Conservation (phyloP, 208 protist species). For the Wallacemonas sp. region DNA sequence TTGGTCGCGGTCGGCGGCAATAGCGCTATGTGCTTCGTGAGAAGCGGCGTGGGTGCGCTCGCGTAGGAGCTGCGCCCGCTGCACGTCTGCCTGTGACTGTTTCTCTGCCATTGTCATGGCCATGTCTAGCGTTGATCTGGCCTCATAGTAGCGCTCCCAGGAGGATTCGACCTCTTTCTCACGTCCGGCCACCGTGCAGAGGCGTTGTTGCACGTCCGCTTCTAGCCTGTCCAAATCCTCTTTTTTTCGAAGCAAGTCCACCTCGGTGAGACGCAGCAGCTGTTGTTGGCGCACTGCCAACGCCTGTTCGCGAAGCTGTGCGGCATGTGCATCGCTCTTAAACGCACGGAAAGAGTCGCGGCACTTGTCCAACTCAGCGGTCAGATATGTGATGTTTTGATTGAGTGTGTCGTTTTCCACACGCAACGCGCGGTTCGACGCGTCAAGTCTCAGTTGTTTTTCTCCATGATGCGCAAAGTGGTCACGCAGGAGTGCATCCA, state of each 20-base stretch:
- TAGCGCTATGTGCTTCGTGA: neutral
- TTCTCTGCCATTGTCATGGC: slow-evolving; percentile 22
- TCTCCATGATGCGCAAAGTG: slow-evolving; percentile 34
- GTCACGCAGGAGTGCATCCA: slow-evolving; percentile 34
- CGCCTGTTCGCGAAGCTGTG: slow-evolving; percentile 17
- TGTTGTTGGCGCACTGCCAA: slow-evolving; percentile 16
- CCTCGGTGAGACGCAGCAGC: slow-evolving; percentile 14
- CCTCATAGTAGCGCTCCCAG: slow-evolving; percentile 10
- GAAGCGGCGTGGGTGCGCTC: slow-evolving; percentile 12
- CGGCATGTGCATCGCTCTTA: slow-evolving; percentile 17
- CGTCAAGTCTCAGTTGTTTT: slow-evolving; percentile 26
- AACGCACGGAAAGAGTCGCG: slow-evolving; percentile 18
- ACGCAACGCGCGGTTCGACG: slow-evolving; percentile 8
- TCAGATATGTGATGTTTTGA: slow-evolving; percentile 2
- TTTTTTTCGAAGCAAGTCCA: slow-evolving; percentile 16
- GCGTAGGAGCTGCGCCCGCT: slow-evolving; percentile 16
- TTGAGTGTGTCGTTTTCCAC: slow-evolving; percentile 5
- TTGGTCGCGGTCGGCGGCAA: neutral
- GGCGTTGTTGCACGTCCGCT: slow-evolving; percentile 17
- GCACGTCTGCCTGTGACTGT: slow-evolving; percentile 23
- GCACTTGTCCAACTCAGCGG: neutral
- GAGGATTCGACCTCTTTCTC: slow-evolving; percentile 21
- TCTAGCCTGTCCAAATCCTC: slow-evolving; percentile 8
- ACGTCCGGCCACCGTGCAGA: slow-evolving; percentile 16
- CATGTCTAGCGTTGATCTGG: slow-evolving; percentile 26